Conservation (phyloP, 2,329 filamentous ascomycete genomes). For the Cladorrhinum sp. region DNA sequence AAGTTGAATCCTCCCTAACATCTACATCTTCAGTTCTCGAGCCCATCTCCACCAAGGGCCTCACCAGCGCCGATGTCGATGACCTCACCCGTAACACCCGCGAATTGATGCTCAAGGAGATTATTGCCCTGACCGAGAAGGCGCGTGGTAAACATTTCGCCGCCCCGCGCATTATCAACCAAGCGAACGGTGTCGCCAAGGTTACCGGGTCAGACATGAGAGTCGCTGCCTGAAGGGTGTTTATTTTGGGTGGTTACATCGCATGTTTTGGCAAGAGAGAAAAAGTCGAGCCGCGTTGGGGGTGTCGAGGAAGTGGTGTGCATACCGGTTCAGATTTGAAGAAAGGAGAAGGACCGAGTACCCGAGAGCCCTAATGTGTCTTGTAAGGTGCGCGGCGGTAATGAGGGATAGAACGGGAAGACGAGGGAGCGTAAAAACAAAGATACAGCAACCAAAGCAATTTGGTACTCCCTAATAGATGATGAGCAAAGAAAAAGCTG, state of each 20-base stretch:
- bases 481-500: no score
- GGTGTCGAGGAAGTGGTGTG: no score
- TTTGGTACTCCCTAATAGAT: no score
- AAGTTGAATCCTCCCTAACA: conserved; percentile 7
- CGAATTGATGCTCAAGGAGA: conserved; percentile 71
- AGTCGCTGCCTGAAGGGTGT: conserved; percentile 21
- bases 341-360: no score
- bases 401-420: no score
- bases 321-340: no score
- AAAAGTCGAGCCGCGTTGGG: no score
- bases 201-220: conserved; percentile 32
- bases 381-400: no score
- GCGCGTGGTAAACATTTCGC: conserved; percentile 41
- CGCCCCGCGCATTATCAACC: conserved; percentile 22
- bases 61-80: conserved; percentile 75
- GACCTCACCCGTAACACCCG: conserved; percentile 64
- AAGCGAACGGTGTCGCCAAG: conserved; percentile 32
- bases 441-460: no score
- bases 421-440: no score
- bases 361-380: no score
- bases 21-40: conserved; percentile 59
- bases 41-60: conserved; percentile 71
- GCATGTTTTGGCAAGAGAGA: background rate
- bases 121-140: conserved; percentile 52
- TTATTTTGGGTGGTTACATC: background rate